phyloP scores from a whole-genome alignment of 2,329 filamentous ascomycete genomes.

The Fusarium sp. region DNA sequence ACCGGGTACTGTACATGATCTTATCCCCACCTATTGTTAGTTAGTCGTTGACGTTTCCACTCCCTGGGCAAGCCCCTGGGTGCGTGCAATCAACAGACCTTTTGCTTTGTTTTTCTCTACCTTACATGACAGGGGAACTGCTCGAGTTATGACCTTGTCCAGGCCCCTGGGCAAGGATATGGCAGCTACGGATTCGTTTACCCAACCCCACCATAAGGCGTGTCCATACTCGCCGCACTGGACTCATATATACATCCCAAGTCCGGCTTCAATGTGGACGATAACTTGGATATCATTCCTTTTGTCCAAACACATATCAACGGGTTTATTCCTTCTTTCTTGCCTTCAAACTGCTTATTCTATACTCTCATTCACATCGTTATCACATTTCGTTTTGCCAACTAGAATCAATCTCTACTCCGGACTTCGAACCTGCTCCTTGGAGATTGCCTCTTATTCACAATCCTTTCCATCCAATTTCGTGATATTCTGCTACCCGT shows the following conservation, averaged over 20 bases:
- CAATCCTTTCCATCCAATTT: conserved; percentile 30
- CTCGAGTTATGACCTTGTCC: conserved; percentile 40
- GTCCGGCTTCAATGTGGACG: conserved; percentile 30
- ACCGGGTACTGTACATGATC: conserved; percentile 31
- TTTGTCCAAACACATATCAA: conserved; percentile 20
- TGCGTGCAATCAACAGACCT: conserved; percentile 40
- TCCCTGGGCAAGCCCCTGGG: conserved; percentile 43
- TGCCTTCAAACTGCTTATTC: conserved; percentile 6
- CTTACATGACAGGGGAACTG: conserved; percentile 38
- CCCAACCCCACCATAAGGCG: conserved; percentile 40
- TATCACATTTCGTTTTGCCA: conserved; percentile 9
- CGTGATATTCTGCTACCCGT: conserved; percentile 22
- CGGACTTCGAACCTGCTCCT: background rate
- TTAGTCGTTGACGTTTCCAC: conserved; percentile 43
- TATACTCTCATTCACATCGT: conserved; percentile 17
- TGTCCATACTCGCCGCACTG: conserved; percentile 35
- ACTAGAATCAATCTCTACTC: conserved; percentile 6
- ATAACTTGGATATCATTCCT: conserved; percentile 29
- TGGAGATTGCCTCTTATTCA: conserved; percentile 18
- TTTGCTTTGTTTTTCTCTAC: conserved; percentile 57
- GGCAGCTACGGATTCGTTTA: conserved; percentile 42
- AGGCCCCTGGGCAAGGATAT: conserved; percentile 45
- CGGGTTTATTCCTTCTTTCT: conserved; percentile 25
- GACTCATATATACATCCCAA: conserved; percentile 48
- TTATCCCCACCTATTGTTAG: conserved; percentile 40